Conservation (phyloP, 164 flowering plant species). For the Akebia trifoliata region DNA sequence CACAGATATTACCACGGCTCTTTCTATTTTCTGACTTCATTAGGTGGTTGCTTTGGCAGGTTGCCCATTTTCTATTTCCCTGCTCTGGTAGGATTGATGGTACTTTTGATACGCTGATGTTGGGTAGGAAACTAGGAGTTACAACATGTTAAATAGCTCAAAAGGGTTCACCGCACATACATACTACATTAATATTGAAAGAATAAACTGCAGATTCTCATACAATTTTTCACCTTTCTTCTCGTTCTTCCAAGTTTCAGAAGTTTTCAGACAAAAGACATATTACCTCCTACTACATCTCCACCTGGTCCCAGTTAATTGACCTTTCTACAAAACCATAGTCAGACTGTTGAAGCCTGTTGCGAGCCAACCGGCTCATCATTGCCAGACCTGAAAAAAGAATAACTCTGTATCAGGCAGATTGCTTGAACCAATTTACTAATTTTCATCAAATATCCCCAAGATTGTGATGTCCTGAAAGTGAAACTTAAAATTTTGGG, state of each 20-base stretch:
- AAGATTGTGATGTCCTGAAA: background rate
- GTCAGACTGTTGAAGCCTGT: constrained; percentile 49
- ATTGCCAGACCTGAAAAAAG: constrained; percentile 61
- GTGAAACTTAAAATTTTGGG: background rate
- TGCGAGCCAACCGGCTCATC: constrained; percentile 70
- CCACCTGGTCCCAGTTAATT: constrained; percentile 32
- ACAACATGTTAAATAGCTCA: no score
- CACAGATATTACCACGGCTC: no score
- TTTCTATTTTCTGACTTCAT: no score
- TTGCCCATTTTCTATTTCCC: no score
- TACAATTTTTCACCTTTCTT: no score
- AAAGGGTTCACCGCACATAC: no score
- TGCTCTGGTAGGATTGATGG: no score
- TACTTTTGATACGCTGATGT: no score
- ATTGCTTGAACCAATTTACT: background rate
- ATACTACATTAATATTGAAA: no score
- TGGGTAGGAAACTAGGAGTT: no score
- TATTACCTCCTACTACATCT: constrained; percentile 13
- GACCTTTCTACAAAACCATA: constrained; percentile 38
- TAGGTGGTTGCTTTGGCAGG: no score
- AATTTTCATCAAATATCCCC: background rate
- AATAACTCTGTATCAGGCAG: constrained; percentile 1
- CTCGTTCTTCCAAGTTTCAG: background rate
- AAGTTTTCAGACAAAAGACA: background rate
- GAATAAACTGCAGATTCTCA: no score